Evolutionary conservation across 371 early-diverging fungal species (phyloP), one percentile per base, ranked within the genome.

Genomic region (Mucor circinelloides): DNA sequence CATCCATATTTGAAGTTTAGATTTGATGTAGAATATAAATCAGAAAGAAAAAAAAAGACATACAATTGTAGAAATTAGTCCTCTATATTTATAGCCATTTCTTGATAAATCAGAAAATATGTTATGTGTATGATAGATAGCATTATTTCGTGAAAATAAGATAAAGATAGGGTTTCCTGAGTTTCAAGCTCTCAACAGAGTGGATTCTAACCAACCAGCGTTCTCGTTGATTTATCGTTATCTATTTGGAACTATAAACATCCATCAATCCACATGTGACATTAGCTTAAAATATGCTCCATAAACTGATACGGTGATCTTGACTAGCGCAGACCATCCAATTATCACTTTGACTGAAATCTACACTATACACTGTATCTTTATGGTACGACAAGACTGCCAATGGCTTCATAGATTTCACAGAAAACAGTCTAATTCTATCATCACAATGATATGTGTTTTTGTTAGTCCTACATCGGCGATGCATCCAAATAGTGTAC

Each of bases 361-460:
- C 75, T 21, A 84, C 63, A 5, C 78, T 19, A 65, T 84, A 80
- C 0, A 78, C 69, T 60, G 82, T 81, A 44, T 84, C 76, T 32
- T 74, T 74, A 64, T 86, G 86, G 61, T 76, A 81, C 15, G 73
- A 64, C 27, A 86, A 64, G 13, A 84, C 63, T 1, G 86, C 86
- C n/a, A 86, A 57, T 28, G 86, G 83, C 30, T 77, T 78, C 64
- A 84, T 66, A 0, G 80, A 63, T 61, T 79, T 84, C 3, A 70
- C 63, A 17, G 86, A 85, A 59, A 81, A 85, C 8, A 85, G 55
- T 17, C 86, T 74, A 19, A 84, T 79, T 48, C 86, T 85, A 66
- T 10, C 23, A 58, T 57, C 34, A 21, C 58, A 28, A 17, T 28
- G 9, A 50, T 23, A 46, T 34, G 6, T 9, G 25, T 17, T 15